phyloP scores from a whole-genome alignment of 306 rosid genomes.

The Inga leiocalycina region DNA sequence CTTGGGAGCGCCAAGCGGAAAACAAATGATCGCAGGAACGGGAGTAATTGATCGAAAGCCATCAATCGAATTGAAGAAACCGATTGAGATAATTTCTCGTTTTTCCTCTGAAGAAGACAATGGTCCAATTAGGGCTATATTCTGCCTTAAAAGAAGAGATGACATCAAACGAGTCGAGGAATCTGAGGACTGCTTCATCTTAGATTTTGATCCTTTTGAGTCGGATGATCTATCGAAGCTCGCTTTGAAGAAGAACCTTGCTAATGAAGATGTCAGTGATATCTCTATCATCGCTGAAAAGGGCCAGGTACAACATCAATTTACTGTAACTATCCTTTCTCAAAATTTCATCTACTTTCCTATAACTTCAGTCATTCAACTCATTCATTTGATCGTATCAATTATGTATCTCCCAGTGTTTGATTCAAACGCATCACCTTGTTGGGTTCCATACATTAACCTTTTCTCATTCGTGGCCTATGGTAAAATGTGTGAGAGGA shows the following conservation, averaged over 20 bases:
- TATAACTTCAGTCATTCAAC: not conserved
- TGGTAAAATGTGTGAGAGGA: not conserved
- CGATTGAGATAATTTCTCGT: not conserved
- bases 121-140: conserved; percentile 44
- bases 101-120: conserved; percentile 25
- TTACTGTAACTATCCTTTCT: not conserved
- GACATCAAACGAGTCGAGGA: conserved; percentile 60
- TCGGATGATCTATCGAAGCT: conserved; percentile 25
- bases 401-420: not conserved
- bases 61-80: too few species aligned
- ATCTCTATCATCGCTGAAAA: conserved; percentile 53
- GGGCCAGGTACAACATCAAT: conserved; percentile 56
- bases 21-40: too few species aligned
- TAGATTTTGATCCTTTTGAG: conserved; percentile 58
- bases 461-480: not conserved
- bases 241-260: conserved; percentile 10
- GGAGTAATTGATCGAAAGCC: too few species aligned
- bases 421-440: not conserved
- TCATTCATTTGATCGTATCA: not conserved
- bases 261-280: conserved; percentile 26
- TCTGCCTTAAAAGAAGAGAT: conserved; percentile 43
- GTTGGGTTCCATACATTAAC: not conserved
- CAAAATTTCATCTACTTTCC: not conserved
- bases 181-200: conserved; percentile 69
- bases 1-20: too few species aligned